Evolutionary conservation across 257 asterid genomes (phyloP).

Genomic region (Cordia subcordata): DNA sequence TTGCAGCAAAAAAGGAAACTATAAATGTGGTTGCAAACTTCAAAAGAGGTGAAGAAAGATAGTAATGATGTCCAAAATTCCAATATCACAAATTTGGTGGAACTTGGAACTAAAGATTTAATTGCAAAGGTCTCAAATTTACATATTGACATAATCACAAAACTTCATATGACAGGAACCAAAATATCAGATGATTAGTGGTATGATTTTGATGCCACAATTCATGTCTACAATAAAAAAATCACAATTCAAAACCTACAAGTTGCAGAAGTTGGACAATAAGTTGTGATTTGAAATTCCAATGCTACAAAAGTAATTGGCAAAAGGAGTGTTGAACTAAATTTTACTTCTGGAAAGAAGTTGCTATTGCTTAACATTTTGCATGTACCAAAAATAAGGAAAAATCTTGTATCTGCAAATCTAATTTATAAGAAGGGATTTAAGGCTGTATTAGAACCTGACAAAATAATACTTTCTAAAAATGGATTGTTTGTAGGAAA

Average conservation of each 20-base stretch:
- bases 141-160: background rate
- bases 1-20: too few relatives aligned
- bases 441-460: background rate
- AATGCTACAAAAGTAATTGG: background rate
- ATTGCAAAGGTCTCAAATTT: background rate
- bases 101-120: too few relatives aligned
- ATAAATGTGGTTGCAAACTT: too few relatives aligned
- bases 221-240: background rate
- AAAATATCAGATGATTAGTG: background rate
- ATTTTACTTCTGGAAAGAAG: background rate
- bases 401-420: background rate
- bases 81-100: too few relatives aligned
- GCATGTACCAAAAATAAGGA: background rate
- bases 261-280: background rate
- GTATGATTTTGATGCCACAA: constrained; percentile 8
- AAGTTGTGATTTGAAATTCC: background rate
- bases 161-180: background rate
- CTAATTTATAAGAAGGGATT: background rate
- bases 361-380: background rate
- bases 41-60: too few relatives aligned
- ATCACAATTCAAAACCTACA: background rate
- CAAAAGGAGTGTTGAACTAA: background rate
- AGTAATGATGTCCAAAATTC: too few relatives aligned
- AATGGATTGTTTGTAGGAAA: constrained; percentile 8
- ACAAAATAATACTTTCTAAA: background rate